Evolutionary conservation across 345 rosid species (phyloP).

Genomic region (Boechera stricta): DNA sequence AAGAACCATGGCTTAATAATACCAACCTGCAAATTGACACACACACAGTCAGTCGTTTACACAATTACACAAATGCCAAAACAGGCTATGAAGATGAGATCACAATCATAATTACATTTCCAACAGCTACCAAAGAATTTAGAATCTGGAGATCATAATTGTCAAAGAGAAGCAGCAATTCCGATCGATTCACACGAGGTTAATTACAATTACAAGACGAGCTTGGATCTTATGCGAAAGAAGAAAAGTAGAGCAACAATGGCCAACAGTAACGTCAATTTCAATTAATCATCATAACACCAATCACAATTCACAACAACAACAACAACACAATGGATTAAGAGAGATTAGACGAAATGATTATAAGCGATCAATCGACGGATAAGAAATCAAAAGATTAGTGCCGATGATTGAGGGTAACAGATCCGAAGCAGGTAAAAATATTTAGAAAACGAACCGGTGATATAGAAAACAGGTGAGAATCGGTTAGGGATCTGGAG

Average conservation of each 20-base stretch:
- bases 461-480: not conserved
- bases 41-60: not conserved
- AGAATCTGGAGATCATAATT: not conserved
- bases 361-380: not conserved
- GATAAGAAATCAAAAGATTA: not conserved
- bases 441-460: conserved; percentile 30
- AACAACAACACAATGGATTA: not conserved
- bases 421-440: conserved; percentile 21
- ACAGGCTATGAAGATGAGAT: not conserved
- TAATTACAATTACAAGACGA: not conserved
- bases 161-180: not conserved
- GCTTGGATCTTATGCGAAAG: conserved; percentile 13
- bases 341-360: conserved; percentile 1
- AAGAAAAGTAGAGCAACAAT: not conserved
- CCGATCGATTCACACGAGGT: not conserved
- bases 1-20: conserved; percentile 60
- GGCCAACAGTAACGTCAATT: not conserved
- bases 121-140: not conserved
- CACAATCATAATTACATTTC: not conserved
- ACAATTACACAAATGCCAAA: not conserved
- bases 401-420: not conserved
- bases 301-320: not conserved
- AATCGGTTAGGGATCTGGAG: conserved; percentile 21
- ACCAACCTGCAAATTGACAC: conserved; percentile 30
- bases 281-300: conserved; percentile 4